Evolutionary conservation across 2,329 filamentous ascomycete genomes (phyloP), one percentile per base, ranked within the genome.

Genomic region (Aspergillus brasiliensis): DNA sequence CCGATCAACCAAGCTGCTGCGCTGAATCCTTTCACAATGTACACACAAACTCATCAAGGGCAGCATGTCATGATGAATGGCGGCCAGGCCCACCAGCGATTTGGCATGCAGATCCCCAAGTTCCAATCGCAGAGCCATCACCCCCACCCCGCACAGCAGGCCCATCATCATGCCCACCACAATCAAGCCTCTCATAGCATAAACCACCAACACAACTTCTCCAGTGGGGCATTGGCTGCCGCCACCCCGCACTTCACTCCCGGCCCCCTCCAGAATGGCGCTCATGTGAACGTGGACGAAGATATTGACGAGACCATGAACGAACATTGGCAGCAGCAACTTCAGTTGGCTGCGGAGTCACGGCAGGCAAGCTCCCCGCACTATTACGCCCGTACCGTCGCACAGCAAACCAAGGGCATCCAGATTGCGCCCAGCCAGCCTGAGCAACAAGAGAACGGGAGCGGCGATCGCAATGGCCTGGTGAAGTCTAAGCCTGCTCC

Each of bases 281-380:
- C 83, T 8, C 81, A 84, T 6, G 77, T 77, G 48, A 81, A 80
- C 60, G 78, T 81, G n/a, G 83, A 86, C 64, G 84, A 82, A 62
- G 82, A 81, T 31, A 73, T 84, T 25, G 82, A 80, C 63, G 86
- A 87, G 62, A 81, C 83, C n/a, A 81, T 83, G 65, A 86, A 82
- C 65, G 84, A 87, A 65, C 90, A 96, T 76, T 98, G 93, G 93
- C 88, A 89, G 65, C 89, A 95, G 72, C 95, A 99, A 78, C 78
- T 97, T 65, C 88, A 90, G 63, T 80, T 93, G 70, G 89, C 88
- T 64, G 91, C 93, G 66, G 90, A 92, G 63, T 87, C 91, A 47
- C 81, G 85, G 58, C 70, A 91, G 85, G 81, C 87, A 81, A 80
- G 87, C 82, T 77, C 89, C 84, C 83, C 85, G 74, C 80, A 91